These are phyloP conservation scores for Kingdonia uniflora DNA, from an alignment of 164 flowering plant genomes.

Conservation along the genomic window DNA sequence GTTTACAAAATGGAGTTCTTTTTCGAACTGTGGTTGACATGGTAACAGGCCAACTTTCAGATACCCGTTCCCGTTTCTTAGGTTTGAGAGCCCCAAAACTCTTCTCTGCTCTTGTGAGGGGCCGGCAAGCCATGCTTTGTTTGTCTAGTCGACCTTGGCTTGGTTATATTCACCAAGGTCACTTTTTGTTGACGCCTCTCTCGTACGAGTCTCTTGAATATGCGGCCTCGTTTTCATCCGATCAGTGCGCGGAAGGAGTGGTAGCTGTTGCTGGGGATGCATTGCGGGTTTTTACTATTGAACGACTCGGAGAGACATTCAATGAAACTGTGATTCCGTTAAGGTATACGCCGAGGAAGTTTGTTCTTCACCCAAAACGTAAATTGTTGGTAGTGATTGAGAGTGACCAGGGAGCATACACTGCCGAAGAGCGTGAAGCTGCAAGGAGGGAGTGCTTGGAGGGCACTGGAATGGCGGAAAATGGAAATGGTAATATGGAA, in stretches of 20 bases:
- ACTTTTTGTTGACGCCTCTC: slow-evolving; percentile 84
- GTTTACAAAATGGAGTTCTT: slow-evolving; percentile 86
- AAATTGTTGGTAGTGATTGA: slow-evolving; percentile 74
- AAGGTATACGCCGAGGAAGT: slow-evolving; percentile 95
- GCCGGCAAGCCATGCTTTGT: slow-evolving; percentile 90
- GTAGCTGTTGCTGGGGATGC: slow-evolving; percentile 98
- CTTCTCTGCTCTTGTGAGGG: slow-evolving; percentile 71
- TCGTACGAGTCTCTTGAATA: slow-evolving; percentile 93
- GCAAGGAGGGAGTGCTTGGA: slow-evolving; percentile 88
- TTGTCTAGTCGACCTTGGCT: slow-evolving; percentile 97
- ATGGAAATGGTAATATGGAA: slow-evolving; percentile 65
- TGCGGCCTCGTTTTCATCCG: slow-evolving; percentile 96
- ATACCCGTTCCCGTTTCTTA: slow-evolving; percentile 90
- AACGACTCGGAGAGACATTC: slow-evolving; percentile 88
- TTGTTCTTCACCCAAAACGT: slow-evolving; percentile 84
- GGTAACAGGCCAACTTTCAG: slow-evolving; percentile 98
- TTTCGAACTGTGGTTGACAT: slow-evolving; percentile 96
- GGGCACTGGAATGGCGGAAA: slow-evolving; percentile 70
- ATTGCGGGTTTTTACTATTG: slow-evolving; percentile 84
- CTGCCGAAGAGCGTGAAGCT: slow-evolving; percentile 96
- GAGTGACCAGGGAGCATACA: slow-evolving; percentile 94
- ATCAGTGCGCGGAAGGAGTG: slow-evolving; percentile 99
- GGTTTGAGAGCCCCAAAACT: slow-evolving; percentile 93
- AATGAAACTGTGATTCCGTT: slow-evolving; percentile 88
- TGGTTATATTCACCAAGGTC: slow-evolving; percentile 96